Conservation (phyloP, 805 yeast species). For the Tetrapisispora arboricola region DNA sequence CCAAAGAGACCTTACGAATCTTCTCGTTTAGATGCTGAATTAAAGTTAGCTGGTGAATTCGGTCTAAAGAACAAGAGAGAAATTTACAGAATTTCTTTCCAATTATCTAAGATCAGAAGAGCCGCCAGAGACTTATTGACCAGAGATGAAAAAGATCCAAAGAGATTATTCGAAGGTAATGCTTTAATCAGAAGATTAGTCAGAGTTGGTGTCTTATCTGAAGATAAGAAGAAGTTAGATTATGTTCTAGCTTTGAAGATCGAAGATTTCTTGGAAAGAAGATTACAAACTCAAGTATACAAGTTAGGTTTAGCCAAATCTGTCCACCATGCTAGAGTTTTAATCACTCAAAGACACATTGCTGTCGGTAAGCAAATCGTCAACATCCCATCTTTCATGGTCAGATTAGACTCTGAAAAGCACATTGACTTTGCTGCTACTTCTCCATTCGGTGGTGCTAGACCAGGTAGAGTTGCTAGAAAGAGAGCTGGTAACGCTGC, state of each 20-base stretch:
- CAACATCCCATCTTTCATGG: constrained; percentile 98
- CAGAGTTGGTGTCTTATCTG: constrained; percentile 96
- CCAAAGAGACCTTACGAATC: constrained; percentile 99
- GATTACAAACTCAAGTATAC: constrained; percentile 99
- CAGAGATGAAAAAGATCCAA: constrained; percentile 99
- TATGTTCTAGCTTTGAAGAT: constrained; percentile 95
- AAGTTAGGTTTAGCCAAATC: constrained; percentile 99
- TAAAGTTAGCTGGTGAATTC: constrained; percentile 98
- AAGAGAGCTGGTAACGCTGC: constrained; percentile 57
- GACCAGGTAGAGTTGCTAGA: constrained; percentile 99
- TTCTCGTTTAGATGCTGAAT: constrained; percentile 98
- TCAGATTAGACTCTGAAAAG: constrained; percentile 99
- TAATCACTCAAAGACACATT: constrained; percentile 97
- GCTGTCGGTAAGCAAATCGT: constrained; percentile 99
- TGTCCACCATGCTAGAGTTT: constrained; percentile 99
- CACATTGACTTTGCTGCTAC: constrained; percentile 99
- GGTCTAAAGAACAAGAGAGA: constrained; percentile 99
- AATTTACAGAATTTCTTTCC: constrained; percentile 99
- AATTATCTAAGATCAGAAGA: constrained; percentile 98
- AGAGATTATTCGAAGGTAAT: constrained; percentile 99
- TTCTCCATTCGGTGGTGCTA: constrained; percentile 99
- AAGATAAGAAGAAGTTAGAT: constrained; percentile 99
- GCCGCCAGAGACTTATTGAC: constrained; percentile 99
- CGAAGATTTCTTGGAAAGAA: constrained; percentile 99
- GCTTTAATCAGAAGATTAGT: constrained; percentile 99